Percentiles rank a stretch among this genome's conserved stretches.
Evolutionary conservation across 1,284 basidiomycete species (phyloP).

Genomic region (Phaffia rhodozyma): DNA sequence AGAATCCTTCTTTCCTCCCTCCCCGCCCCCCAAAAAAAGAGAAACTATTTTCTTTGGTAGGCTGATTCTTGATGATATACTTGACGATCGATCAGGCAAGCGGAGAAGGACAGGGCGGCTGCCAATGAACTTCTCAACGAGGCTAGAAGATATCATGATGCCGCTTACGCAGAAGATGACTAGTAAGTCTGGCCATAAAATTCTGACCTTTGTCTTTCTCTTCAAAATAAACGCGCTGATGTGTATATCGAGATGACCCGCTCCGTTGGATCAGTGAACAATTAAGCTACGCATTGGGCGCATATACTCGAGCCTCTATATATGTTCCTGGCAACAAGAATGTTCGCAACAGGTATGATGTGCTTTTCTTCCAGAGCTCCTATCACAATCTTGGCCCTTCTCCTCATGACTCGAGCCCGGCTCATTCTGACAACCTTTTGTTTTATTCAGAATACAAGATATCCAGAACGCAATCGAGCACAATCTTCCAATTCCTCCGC

Average conservation of each 20-base stretch:
- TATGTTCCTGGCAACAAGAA: constrained; percentile 3
- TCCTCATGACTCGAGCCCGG: not conserved
- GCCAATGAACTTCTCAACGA: constrained; percentile 12
- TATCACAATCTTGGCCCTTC: not conserved
- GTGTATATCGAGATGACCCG: no score
- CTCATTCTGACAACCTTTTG: not conserved
- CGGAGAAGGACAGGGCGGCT: constrained; percentile 4
- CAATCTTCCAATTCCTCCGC: constrained; percentile 8
- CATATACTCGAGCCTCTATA: constrained; percentile 4
- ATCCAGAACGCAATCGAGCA: constrained; percentile 2
- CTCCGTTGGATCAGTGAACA: not conserved
- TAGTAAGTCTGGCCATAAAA: not conserved
- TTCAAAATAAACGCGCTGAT: no score
- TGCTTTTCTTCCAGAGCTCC: no score
- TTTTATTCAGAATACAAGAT: not conserved
- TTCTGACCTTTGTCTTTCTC: not conserved
- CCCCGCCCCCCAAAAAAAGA: no score
- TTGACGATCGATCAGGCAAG: not conserved
- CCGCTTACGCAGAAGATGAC: constrained; percentile 3
- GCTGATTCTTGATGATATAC: no score
- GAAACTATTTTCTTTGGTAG: not conserved
- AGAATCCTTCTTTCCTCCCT: not conserved
- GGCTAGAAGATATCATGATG: constrained; percentile 13
- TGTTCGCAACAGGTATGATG: not conserved
- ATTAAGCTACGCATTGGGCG: constrained; percentile 2